Evolutionary conservation across 2,329 filamentous ascomycete genomes (phyloP).

Genomic region (Phyllosticta citriasiana): DNA sequence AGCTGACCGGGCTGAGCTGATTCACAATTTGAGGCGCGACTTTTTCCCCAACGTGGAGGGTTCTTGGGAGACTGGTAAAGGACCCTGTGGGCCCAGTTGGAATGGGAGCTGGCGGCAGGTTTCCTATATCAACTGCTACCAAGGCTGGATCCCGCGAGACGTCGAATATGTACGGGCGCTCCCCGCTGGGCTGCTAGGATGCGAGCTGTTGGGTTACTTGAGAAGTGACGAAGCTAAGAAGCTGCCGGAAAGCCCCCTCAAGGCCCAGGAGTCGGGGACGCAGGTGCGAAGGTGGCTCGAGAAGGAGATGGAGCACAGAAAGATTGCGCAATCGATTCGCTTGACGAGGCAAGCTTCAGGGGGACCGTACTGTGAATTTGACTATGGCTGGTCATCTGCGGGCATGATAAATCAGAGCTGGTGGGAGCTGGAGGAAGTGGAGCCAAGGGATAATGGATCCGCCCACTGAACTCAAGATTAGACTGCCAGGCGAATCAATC

Average conservation of each 20-base stretch:
- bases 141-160: conserved; percentile 35
- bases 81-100: conserved; percentile 26
- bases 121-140: conserved; percentile 30
- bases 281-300: conserved; percentile 28
- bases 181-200: conserved; percentile 25
- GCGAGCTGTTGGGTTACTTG: conserved; percentile 26
- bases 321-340: conserved; percentile 24
- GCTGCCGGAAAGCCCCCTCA: neutral
- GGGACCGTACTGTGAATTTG: conserved; percentile 25
- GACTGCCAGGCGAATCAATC: neutral
- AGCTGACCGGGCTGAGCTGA: neutral
- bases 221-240: conserved; percentile 21
- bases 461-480: neutral
- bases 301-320: conserved; percentile 26
- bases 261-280: conserved; percentile 16
- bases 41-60: neutral
- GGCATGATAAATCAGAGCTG: neutral
- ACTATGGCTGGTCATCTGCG: conserved; percentile 24
- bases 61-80: neutral
- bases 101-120: conserved; percentile 35
- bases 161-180: conserved; percentile 21
- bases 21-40: neutral
- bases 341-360: conserved; percentile 15
- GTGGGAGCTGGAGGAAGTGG: neutral
- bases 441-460: neutral